Evolutionary conservation across 83 land plant genomes (phyloP), one percentile per base, ranked within the genome.

Genomic region (Diphasiastrum complanatum): DNA sequence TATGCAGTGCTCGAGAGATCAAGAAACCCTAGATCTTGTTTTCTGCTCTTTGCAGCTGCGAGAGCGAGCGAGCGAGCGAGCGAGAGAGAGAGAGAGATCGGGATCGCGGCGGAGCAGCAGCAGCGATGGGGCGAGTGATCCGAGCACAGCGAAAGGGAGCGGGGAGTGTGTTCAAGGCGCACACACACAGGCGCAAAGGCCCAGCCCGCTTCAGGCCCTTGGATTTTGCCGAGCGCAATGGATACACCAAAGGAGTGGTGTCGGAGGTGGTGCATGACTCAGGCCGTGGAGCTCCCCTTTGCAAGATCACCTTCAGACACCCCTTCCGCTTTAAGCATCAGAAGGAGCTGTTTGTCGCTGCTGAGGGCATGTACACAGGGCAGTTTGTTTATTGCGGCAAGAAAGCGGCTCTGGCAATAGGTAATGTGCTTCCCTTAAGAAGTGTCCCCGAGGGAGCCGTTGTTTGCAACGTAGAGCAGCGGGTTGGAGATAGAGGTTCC

Each of bases 371-470:
- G 67, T 80, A 80, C 70, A 45, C 77, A 0, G 80, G 80, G 3
- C 80, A 76, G 61, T 80, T 80, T 47, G 60, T 80, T 3, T 80
- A 76, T 74, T 76, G 77, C 36, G 83, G 83, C 23, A 80, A 72
- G 70, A 80, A 76, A 67, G 80, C 80, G 14, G 63, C 47, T 20
- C 61, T 80, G 25, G 47, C 68, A 19, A 71, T 80, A 29, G 83
- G 83, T 0, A 80, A 80, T 34, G 76, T 80, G 33, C 48, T 80
- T 43, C 83, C 80, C 4, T 37, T 80, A 24, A 45, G 83, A 45
- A 72, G 73, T 33, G 81, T 80, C 43, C 83, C 80, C 10, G 83
- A 80, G 69, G 83, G 83, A 29, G 83, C 80, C 20, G 73, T 80
- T 10, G 70, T 80, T 27, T 80, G 80, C 74, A 80, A 80, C 34